Evolutionary conservation across 495 filamentous ascomycete species (phyloP).

Genomic region (Penicillium bialowiezense): DNA sequence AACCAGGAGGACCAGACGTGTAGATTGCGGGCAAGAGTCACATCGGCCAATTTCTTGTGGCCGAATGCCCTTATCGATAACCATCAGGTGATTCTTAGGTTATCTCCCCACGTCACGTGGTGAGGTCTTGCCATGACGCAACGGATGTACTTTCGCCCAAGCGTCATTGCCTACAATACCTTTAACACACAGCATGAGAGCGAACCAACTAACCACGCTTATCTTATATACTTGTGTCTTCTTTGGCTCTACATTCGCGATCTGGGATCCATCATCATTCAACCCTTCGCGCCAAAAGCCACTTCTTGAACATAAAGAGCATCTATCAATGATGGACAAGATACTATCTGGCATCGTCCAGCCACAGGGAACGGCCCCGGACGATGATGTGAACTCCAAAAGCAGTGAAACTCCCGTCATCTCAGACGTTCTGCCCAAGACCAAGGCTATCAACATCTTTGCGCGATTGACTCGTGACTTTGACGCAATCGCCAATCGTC

Average conservation of each 20-base stretch:
- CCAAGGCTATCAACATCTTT: conserved; percentile 83
- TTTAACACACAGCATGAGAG: conserved; percentile 17
- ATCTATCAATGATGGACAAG: conserved; percentile 33
- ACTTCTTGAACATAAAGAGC: conserved; percentile 14
- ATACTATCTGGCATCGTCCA: conserved; percentile 31
- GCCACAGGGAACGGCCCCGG: conserved; percentile 30
- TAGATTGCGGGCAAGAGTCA: conserved; percentile 9
- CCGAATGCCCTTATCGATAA: conserved; percentile 25
- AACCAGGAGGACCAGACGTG: conserved; percentile 12
- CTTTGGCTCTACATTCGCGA: conserved; percentile 9
- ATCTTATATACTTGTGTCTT: conserved; percentile 13
- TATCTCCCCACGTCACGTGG: conserved; percentile 22
- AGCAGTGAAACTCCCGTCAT: conserved; percentile 51
- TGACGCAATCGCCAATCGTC: conserved; percentile 62
- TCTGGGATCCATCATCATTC: conserved; percentile 12
- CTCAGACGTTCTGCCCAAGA: conserved; percentile 81
- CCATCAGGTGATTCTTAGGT: conserved; percentile 18
- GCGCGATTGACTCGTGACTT: conserved; percentile 82
- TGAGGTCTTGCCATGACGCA: no score
- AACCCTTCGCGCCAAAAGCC: conserved; percentile 8
- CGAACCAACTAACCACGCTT: conserved; percentile 7
- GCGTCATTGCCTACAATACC: conserved; percentile 3
- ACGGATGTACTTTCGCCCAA: no score
- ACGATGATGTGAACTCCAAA: conserved; percentile 18
- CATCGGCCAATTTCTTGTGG: conserved; percentile 23